Evolutionary conservation across 164 flowering plant species (phyloP).

Genomic region (Echeveria elegans): DNA sequence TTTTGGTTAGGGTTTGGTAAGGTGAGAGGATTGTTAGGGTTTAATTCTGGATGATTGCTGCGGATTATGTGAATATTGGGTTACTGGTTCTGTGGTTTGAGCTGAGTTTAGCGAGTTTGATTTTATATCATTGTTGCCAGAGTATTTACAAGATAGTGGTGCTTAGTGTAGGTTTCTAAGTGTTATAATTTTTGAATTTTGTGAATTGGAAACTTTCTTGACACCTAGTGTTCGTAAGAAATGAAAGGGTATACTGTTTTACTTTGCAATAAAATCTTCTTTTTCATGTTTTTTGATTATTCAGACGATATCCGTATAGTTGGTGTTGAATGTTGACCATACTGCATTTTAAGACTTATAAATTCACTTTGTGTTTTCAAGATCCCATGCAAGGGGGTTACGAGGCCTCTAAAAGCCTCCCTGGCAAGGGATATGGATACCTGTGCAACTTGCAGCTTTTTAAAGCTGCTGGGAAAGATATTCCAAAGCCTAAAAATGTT

Average conservation of each 20-base stretch:
- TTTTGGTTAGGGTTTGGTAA: not conserved
- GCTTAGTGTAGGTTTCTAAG: not conserved
- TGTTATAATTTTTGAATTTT: not conserved
- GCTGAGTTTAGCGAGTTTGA: not conserved
- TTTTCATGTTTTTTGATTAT: too few species aligned
- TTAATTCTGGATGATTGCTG: not conserved
- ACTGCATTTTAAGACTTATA: not conserved
- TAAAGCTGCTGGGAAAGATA: slow-evolving; percentile 19
- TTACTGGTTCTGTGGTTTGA: not conserved
- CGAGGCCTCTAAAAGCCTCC: slow-evolving; percentile 64
- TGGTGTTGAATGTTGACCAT: not conserved
- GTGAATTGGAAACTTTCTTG: not conserved
- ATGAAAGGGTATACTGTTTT: too few species aligned
- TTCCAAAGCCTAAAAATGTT: slow-evolving; percentile 33
- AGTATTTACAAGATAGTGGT: not conserved
- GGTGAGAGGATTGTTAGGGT: not conserved
- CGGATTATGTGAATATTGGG: not conserved
- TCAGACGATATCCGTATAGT: too few species aligned
- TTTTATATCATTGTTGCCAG: not conserved
- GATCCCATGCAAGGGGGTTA: slow-evolving; percentile 50
- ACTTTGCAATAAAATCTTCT: not conserved
- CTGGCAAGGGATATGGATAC: slow-evolving; percentile 24
- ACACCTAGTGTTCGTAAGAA: too few species aligned
- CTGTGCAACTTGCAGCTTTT: slow-evolving; percentile 24
- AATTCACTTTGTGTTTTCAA: slow-evolving; percentile 15